Conservation (phyloP, 768 basidiomycete species). For the Dacryopinax primogenitus region DNA sequence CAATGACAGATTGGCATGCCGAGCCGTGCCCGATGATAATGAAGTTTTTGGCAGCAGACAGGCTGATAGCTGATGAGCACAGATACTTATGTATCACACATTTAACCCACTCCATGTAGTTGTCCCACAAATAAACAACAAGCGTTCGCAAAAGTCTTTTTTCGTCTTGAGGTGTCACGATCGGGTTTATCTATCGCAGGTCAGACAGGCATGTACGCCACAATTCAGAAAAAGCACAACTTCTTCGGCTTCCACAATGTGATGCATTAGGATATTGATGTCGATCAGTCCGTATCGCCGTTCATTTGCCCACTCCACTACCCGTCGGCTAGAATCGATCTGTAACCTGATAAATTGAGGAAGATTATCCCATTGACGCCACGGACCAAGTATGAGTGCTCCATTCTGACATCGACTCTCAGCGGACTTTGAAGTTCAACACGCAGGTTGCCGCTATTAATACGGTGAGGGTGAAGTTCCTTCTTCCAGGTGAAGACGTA, state of each 20-base stretch:
- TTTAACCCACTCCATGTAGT: conserved; percentile 71
- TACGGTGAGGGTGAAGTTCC: conserved; percentile 8
- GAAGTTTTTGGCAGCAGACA: conserved; percentile 59
- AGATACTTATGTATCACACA: conserved; percentile 3
- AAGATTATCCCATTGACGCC: not conserved
- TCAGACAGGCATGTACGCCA: not conserved
- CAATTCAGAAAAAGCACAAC: not conserved
- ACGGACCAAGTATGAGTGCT: conserved; percentile 72
- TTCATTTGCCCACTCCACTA: conserved; percentile 61
- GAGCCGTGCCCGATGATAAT: conserved; percentile 80
- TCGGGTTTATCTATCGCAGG: too few species aligned
- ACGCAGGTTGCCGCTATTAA: conserved; percentile 68
- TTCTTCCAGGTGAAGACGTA: conserved; percentile 31
- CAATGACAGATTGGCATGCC: conserved; percentile 63
- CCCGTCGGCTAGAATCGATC: conserved; percentile 73
- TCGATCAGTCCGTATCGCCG: conserved; percentile 68
- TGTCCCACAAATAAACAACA: conserved; percentile 86
- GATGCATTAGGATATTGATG: conserved; percentile 52
- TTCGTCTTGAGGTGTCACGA: too few species aligned
- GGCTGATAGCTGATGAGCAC: conserved; percentile 31
- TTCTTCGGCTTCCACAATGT: conserved; percentile 16
- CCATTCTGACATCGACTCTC: conserved; percentile 59
- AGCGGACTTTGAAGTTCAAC: conserved; percentile 64
- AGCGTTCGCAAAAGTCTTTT: conserved; percentile 23
- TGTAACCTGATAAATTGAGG: conserved; percentile 27